Percentiles rank a stretch among this genome's conserved stretches.
Conservation (phyloP, 768 basidiomycete genomes). For the Myochromella boudieri region DNA sequence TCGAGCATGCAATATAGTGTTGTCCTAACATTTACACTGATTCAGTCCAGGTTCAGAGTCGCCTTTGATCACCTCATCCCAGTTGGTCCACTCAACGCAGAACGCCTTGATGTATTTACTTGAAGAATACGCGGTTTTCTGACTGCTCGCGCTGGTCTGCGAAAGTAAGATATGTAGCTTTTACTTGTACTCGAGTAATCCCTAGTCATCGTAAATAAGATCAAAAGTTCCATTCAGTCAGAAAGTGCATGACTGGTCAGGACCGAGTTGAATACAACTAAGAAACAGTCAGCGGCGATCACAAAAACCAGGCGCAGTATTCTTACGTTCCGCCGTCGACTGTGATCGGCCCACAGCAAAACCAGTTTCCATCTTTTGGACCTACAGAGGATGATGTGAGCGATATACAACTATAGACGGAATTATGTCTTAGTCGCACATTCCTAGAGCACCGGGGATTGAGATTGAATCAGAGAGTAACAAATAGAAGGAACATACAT, state of each 20-base stretch:
- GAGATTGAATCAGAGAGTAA: neutral
- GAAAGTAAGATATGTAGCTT: too few relatives aligned
- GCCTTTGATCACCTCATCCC: too few relatives aligned
- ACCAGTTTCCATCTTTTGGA: constrained; percentile 9
- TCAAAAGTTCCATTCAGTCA: neutral
- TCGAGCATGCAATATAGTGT: too few relatives aligned
- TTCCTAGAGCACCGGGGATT: constrained; percentile 1
- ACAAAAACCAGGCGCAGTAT: neutral
- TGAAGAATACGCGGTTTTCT: too few relatives aligned
- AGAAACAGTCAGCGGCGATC: neutral
- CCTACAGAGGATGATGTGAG: constrained; percentile 4
- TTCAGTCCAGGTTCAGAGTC: too few relatives aligned
- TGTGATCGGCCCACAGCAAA: constrained; percentile 20
- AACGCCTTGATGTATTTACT: too few relatives aligned
- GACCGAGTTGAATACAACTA: constrained; percentile 2
- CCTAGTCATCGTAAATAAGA: too few relatives aligned
- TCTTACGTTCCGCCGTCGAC: constrained; percentile 18
- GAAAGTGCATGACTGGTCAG: constrained; percentile 1
- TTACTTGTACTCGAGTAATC: too few relatives aligned
- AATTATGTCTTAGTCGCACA: neutral
- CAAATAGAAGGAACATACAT: constrained; percentile 1
- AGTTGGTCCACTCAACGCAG: too few relatives aligned
- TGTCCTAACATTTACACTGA: too few relatives aligned
- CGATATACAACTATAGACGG: neutral
- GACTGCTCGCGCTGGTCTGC: too few relatives aligned